Evolutionary conservation across 2,329 filamentous ascomycete species (phyloP), one percentile per base, ranked within the genome.

Genomic region (Fusarium heterosporum): DNA sequence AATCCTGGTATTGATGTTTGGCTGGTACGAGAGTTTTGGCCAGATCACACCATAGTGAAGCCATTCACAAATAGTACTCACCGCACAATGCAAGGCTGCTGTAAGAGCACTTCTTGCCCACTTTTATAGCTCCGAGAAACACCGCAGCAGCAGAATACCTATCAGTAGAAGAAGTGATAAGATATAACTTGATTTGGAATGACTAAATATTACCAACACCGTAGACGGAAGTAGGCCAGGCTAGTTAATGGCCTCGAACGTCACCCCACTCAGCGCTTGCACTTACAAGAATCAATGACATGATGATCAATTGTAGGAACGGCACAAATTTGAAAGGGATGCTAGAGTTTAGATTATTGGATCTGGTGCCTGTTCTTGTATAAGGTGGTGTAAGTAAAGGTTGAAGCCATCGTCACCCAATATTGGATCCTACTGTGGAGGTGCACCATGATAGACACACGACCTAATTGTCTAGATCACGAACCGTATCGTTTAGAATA

Each of bases 21-120:
- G 16, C 58, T 72, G 61, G 57, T 64, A 72, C 70, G 70, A 71
- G 34, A 48, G 41, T 57, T 36, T 36, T 14, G 42, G 47, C 22
- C n/a, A 38, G 51, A 67, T 72, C 70, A 67, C 56, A 12, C 66
- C 68, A 72, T 55, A 10, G 51, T 66, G 56, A 60, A 63, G 59
- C 66, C 66, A 72, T 70, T 43, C 42, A 26, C 29, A 39, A 42
- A 17, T 55, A 28, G n/a, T 25, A 47, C 29, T 52, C 47, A 62
- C 59, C 55, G 45, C 47, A 59, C 34, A 59, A 42, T 29, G 25
- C 34, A 17, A 39, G 34, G 42, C 46, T 66, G 48, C 55, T 47
- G 34, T 34, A 36, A 46, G 54, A 69, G 67, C 47, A 60, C 54
- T 39, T 10, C 16, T 43, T 16, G 22, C 38, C 46, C 25, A 45